phyloP scores from a whole-genome alignment of 2,329 filamentous ascomycete species.

The Knoxdaviesia proteae region DNA sequence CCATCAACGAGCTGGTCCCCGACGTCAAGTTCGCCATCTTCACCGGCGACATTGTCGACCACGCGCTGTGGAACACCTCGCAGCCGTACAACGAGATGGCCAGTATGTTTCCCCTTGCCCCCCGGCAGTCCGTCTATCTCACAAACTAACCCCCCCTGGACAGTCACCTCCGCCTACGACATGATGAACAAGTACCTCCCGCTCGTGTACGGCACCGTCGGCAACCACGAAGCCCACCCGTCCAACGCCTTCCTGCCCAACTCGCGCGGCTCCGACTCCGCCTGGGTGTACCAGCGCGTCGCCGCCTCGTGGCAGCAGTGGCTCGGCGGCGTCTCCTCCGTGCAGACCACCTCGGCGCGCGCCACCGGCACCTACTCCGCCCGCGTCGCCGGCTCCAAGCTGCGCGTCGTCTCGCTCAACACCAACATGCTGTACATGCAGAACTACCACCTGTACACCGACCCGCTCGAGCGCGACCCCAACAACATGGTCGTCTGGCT shows the following conservation, averaged over 20 bases:
- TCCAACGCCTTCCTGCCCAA: constrained; percentile 27
- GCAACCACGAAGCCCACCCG: constrained; percentile 35
- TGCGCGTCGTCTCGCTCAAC: constrained; percentile 37
- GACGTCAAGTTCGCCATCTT: constrained; percentile 33
- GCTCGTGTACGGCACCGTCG: constrained; percentile 28
- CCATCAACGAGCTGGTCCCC: constrained; percentile 23
- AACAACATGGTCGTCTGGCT: constrained; percentile 31
- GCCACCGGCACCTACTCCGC: constrained; percentile 28
- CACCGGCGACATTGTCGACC: constrained; percentile 37
- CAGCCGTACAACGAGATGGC: constrained; percentile 10
- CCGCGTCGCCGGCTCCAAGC: constrained; percentile 20
- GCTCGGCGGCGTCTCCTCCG: constrained; percentile 17
- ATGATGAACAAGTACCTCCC: constrained; percentile 21
- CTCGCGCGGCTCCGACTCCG: constrained; percentile 16
- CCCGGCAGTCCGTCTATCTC: not conserved
- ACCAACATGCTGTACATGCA: constrained; percentile 37
- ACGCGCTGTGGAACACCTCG: constrained; percentile 26
- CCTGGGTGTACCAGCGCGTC: constrained; percentile 32
- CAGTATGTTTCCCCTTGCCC: not conserved
- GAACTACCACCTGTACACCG: constrained; percentile 34
- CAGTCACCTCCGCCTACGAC: constrained; percentile 23
- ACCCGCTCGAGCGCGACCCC: constrained; percentile 27
- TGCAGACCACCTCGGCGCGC: constrained; percentile 11
- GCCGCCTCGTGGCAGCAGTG: constrained; percentile 24
- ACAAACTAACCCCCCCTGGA: not conserved